phyloP scores from a whole-genome alignment of 148 eudicot species.

The Nyssa sinensis region DNA sequence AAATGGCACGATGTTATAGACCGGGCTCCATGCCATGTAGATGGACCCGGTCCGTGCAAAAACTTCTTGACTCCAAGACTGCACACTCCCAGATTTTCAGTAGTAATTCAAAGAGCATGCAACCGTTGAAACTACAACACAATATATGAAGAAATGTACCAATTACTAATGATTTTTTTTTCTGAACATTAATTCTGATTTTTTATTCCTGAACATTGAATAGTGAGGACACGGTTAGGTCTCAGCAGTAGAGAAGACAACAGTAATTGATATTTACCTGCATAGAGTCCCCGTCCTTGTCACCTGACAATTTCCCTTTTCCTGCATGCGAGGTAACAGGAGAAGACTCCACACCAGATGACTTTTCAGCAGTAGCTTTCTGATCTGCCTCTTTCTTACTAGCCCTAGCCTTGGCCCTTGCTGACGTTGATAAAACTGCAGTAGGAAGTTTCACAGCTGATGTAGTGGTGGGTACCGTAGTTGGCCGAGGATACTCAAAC shows the following conservation, averaged over 20 bases:
- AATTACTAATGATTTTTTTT: no score
- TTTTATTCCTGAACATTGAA: background rate
- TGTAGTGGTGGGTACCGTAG: conserved; percentile 69
- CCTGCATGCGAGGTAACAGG: conserved; percentile 44
- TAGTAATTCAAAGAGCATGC: background rate
- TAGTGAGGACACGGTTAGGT: background rate
- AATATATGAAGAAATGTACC: background rate
- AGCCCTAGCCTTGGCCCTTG: conserved; percentile 77
- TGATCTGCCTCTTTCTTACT: conserved; percentile 85
- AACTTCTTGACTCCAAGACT: no score
- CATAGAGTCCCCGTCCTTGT: conserved; percentile 83
- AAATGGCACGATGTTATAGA: no score
- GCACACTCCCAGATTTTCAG: background rate
- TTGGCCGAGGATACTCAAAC: conserved; percentile 94
- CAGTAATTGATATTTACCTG: conserved; percentile 39
- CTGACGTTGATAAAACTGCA: conserved; percentile 85
- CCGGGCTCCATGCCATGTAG: no score
- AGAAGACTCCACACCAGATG: conserved; percentile 42
- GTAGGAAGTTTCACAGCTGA: conserved; percentile 89
- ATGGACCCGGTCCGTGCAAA: no score
- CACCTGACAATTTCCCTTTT: conserved; percentile 64
- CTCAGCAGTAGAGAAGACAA: background rate
- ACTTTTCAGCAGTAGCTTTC: conserved; percentile 59
- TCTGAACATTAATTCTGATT: no score
- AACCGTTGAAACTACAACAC: background rate